Evolutionary conservation across 1,284 basidiomycete species (phyloP).

Genomic region (Tilletia caries): DNA sequence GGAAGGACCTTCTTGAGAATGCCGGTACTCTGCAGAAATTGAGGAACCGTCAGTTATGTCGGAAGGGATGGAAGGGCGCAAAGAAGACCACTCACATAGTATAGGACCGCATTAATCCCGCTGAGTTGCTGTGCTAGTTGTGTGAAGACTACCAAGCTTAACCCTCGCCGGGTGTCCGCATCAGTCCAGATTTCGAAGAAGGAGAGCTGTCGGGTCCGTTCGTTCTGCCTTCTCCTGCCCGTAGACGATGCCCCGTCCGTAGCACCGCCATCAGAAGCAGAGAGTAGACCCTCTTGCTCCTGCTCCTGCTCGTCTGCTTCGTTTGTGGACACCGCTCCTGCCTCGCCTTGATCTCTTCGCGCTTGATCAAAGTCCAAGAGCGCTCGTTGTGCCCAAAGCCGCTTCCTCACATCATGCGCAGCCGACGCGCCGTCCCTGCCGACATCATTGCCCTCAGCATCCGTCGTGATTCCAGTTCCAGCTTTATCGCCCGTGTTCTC

Average conservation of each 20-base stretch:
- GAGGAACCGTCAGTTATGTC: neutral
- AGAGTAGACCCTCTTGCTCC: slow-evolving; percentile 21
- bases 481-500: too few relatives aligned
- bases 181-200: slow-evolving; percentile 23
- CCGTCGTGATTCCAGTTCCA: slow-evolving; percentile 11
- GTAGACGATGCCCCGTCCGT: neutral
- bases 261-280: neutral
- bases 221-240: neutral
- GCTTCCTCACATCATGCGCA: neutral
- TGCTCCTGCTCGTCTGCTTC: neutral
- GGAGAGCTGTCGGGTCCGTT: neutral
- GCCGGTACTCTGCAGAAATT: slow-evolving; percentile 33
- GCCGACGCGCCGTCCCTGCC: slow-evolving; percentile 26
- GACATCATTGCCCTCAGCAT: slow-evolving; percentile 24
- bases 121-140: slow-evolving; percentile 48
- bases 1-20: slow-evolving; percentile 41
- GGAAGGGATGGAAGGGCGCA: neutral
- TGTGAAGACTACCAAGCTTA: slow-evolving; percentile 38
- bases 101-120: slow-evolving; percentile 28
- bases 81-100: slow-evolving; percentile 8
- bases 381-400: neutral
- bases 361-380: neutral
- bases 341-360: slow-evolving; percentile 19
- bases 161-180: slow-evolving; percentile 26
- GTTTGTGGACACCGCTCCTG: too few relatives aligned